Evolutionary conservation across 1,284 basidiomycete genomes (phyloP).

Genomic region (Ustilago xerochloae): DNA sequence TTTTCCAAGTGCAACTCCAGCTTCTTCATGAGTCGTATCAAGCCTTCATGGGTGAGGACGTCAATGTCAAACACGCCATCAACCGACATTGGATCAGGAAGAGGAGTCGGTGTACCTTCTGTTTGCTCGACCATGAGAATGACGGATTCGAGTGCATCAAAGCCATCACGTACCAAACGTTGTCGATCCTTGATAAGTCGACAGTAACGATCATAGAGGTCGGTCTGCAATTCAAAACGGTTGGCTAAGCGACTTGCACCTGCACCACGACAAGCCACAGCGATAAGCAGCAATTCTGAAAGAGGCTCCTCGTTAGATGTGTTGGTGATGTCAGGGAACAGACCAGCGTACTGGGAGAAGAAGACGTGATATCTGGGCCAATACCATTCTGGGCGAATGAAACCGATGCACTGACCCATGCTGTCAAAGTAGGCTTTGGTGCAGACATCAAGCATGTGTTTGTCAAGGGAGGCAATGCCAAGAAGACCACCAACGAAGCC

Average conservation of each 20-base stretch:
- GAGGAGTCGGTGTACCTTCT: conserved; percentile 9
- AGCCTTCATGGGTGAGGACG: conserved; percentile 24
- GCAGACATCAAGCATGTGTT: conserved; percentile 31
- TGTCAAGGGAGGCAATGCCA: conserved; percentile 34
- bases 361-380: conserved; percentile 39
- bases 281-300: conserved; percentile 36
- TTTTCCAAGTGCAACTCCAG: conserved; percentile 32
- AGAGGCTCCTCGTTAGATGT: conserved; percentile 14
- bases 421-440: conserved; percentile 28
- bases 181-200: conserved; percentile 38
- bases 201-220: conserved; percentile 25
- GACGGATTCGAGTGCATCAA: conserved; percentile 31
- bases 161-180: conserved; percentile 26
- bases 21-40: conserved; percentile 36
- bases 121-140: conserved; percentile 31
- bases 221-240: conserved; percentile 33
- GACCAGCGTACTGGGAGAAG: conserved; percentile 26
- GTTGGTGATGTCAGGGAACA: neutral
- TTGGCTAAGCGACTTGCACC: conserved; percentile 24
- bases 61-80: conserved; percentile 34
- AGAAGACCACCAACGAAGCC: conserved; percentile 39
- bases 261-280: conserved; percentile 27
- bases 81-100: conserved; percentile 30
- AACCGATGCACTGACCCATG: conserved; percentile 34
- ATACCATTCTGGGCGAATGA: conserved; percentile 37